Percentiles rank a stretch among this genome's conserved stretches.
phyloP scores from a whole-genome alignment of 2,329 filamentous ascomycete species.

The Exophiala oligosperma region DNA sequence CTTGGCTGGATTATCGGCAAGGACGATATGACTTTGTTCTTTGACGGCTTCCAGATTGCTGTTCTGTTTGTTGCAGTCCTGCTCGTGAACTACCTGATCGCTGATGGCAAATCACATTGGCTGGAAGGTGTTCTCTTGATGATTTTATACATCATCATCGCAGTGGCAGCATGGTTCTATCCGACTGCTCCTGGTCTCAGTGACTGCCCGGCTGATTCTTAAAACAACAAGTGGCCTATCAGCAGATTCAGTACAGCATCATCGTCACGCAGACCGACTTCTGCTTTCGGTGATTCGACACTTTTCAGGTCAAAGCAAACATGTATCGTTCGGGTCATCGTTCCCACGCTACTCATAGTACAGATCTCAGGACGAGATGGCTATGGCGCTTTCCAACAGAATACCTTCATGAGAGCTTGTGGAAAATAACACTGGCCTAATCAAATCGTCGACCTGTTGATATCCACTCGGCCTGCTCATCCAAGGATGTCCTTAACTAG shows the following conservation, averaged over 20 bases:
- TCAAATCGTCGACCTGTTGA: no score
- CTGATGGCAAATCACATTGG: constrained; percentile 60
- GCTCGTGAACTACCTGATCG: constrained; percentile 62
- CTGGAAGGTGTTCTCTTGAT: constrained; percentile 63
- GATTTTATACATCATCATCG: constrained; percentile 63
- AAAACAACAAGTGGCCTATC: not conserved
- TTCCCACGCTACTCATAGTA: no score
- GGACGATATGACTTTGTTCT: constrained; percentile 71
- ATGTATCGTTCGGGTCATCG: no score
- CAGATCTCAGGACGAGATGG: no score
- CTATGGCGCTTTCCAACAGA: no score
- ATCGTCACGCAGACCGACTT: no score
- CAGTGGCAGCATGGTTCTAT: constrained; percentile 44
- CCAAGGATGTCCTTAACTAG: not conserved
- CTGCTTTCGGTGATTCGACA: no score
- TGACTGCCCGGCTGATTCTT: constrained; percentile 15
- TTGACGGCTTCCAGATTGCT: constrained; percentile 84
- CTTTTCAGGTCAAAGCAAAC: no score
- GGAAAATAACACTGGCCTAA: no score
- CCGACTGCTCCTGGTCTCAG: constrained; percentile 23
- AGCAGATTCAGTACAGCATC: no score
- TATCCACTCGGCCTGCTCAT: not conserved
- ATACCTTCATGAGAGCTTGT: no score
- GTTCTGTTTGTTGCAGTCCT: constrained; percentile 58
- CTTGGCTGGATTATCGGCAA: constrained; percentile 62